Percentiles rank a stretch among this genome's conserved stretches.
Evolutionary conservation across 352 stramenopile genomes (phyloP).

Genomic region (Phytophthora sojae): DNA sequence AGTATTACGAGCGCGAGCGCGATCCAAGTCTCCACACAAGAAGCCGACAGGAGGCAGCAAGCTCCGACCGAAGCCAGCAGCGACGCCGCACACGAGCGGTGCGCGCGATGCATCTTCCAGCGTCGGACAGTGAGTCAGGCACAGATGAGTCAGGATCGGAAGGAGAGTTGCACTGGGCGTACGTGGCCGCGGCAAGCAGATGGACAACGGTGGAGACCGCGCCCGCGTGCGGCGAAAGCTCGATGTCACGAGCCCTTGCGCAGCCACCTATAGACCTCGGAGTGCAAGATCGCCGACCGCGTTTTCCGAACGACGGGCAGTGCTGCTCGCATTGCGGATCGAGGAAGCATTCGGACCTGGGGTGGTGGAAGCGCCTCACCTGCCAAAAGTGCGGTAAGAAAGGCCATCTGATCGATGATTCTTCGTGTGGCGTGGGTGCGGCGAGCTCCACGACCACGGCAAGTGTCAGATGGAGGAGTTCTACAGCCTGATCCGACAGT

Average conservation of each 20-base stretch:
- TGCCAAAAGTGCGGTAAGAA: too few species aligned
- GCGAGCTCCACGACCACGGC: not conserved
- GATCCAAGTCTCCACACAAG: constrained; percentile 7
- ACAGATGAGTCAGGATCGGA: not conserved
- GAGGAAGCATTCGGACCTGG: too few species aligned
- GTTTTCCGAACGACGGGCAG: too few species aligned
- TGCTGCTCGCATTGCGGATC: too few species aligned
- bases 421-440: not conserved
- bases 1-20: not conserved
- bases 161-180: not conserved
- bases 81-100: not conserved
- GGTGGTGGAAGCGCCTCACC: too few species aligned
- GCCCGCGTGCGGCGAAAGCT: too few species aligned
- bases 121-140: not conserved
- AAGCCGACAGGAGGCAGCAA: not conserved
- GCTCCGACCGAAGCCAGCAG: constrained; percentile 1
- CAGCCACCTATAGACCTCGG: too few species aligned
- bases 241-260: too few species aligned
- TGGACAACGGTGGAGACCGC: too few species aligned
- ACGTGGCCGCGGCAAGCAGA: not conserved
- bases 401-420: too few species aligned
- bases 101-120: not conserved
- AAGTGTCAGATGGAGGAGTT: constrained; percentile 5
- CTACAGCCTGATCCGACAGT: not conserved
- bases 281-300: not conserved